Evolutionary conservation across 2,329 filamentous ascomycete species (phyloP).

Genomic region (Fusarium sp.): DNA sequence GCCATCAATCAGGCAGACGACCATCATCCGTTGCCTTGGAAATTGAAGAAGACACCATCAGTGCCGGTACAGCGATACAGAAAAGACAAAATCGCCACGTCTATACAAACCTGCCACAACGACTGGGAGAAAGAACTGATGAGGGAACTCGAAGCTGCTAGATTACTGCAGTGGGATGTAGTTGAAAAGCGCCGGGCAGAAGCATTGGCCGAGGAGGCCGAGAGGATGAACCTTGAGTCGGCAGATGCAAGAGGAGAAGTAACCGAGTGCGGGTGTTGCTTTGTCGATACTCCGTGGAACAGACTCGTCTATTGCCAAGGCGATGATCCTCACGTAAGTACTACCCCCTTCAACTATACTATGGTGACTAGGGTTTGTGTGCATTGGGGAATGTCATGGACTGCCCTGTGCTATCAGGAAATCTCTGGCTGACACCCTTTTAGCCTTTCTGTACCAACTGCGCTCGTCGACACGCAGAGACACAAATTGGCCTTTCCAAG

Average conservation of each 20-base stretch:
- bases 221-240: conserved; percentile 55
- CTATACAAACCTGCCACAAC: background rate
- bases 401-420: background rate
- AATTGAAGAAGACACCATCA: conserved; percentile 27
- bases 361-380: background rate
- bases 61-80: background rate
- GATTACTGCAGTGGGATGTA: conserved; percentile 9
- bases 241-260: conserved; percentile 64
- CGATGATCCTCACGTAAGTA: conserved; percentile 61
- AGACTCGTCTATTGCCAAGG: conserved; percentile 76
- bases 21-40: background rate
- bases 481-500: conserved; percentile 74
- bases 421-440: conserved; percentile 10
- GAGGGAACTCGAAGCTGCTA: conserved; percentile 38
- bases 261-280: conserved; percentile 81
- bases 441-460: conserved; percentile 77
- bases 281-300: conserved; percentile 72
- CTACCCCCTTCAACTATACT: background rate
- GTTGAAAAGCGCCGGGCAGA: conserved; percentile 49
- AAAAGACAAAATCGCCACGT: conserved; percentile 6
- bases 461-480: conserved; percentile 72
- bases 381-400: too few species aligned
- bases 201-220: conserved; percentile 38
- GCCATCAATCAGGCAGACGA: background rate
- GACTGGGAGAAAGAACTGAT: conserved; percentile 20